A percentile compares a stretch with the other conserved stretches of the same genome.
These are phyloP conservation scores for Phylloporus sp. DNA, from an alignment of 1,284 basidiomycete genomes.

Conservation along the genomic window DNA sequence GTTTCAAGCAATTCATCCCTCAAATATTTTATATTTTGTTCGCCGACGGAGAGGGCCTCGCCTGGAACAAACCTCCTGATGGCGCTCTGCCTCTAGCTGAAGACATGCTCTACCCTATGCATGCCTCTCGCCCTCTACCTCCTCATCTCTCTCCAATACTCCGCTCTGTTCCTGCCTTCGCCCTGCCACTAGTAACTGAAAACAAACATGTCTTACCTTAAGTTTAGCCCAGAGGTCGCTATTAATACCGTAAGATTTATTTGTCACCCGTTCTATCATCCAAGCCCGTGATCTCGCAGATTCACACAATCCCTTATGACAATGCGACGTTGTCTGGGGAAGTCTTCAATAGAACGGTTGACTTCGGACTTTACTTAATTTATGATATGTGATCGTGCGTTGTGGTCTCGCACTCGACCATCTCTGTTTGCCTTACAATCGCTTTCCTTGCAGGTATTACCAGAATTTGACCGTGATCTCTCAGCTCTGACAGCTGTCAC, in stretches of 20 bases:
- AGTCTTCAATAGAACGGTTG: slow-evolving; percentile 26
- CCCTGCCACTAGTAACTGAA: too few species aligned
- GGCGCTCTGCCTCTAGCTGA: too few species aligned
- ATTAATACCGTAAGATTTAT: slow-evolving; percentile 38
- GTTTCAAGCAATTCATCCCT: slow-evolving; percentile 38
- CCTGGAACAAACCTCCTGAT: too few species aligned
- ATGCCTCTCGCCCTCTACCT: too few species aligned
- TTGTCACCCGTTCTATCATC: rapidly evolving
- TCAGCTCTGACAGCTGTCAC: slow-evolving; percentile 50
- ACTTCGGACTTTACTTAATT: slow-evolving; percentile 38
- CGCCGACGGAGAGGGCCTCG: too few species aligned
- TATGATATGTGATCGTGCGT: slow-evolving; percentile 53
- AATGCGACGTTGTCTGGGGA: slow-evolving; percentile 33
- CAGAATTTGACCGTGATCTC: slow-evolving; percentile 67
- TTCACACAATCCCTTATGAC: slow-evolving; percentile 41
- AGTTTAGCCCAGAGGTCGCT: too few species aligned
- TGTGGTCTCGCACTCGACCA: neutral
- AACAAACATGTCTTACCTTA: slow-evolving; percentile 31
- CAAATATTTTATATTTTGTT: slow-evolving; percentile 41
- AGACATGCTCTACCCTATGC: too few species aligned
- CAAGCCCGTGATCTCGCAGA: slow-evolving; percentile 18
- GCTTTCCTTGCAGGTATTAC: slow-evolving; percentile 47
- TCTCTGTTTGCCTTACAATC: neutral
- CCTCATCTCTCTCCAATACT: too few species aligned
- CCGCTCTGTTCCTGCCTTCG: too few species aligned